phyloP scores from a whole-genome alignment of 768 basidiomycete genomes.

The Leccinum disarticulatum region DNA sequence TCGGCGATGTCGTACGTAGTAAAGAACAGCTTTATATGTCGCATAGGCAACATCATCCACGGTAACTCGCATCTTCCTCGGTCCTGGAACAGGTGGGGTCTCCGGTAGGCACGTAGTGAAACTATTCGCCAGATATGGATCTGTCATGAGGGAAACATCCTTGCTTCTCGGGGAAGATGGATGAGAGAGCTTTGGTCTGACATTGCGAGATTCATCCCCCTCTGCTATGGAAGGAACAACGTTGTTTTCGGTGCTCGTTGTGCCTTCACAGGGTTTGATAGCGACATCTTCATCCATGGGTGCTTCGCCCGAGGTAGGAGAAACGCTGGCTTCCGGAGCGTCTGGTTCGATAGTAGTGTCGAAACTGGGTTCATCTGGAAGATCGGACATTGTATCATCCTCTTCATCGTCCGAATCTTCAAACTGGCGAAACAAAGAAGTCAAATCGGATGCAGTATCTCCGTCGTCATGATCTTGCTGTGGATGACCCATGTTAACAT shows the following conservation, averaged over 20 bases:
- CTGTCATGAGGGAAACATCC: constrained; percentile 20
- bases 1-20: constrained; percentile 57
- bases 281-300: constrained; percentile 8
- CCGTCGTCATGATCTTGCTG: constrained; percentile 34
- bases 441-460: constrained; percentile 54
- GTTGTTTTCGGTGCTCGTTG: background rate
- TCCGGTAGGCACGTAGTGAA: background rate
- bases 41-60: constrained; percentile 59
- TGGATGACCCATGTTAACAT: constrained; percentile 27
- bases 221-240: background rate
- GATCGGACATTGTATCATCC: constrained; percentile 40
- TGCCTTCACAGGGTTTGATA: constrained; percentile 3
- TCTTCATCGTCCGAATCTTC: constrained; percentile 57
- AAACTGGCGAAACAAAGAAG: constrained; percentile 33
- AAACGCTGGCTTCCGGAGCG: constrained; percentile 6
- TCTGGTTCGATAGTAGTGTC: constrained; percentile 30
- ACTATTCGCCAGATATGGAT: constrained; percentile 4
- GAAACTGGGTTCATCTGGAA: constrained; percentile 33
- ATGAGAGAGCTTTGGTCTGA: constrained; percentile 36
- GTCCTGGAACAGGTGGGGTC: constrained; percentile 36
- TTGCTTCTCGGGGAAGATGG: constrained; percentile 39
- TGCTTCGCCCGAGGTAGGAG: background rate
- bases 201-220: constrained; percentile 28
- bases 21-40: constrained; percentile 67
- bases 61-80: constrained; percentile 51